Evolutionary conservation across 345 rosid species (phyloP), one percentile per base, ranked within the genome.

Genomic region (Cardamine resedifolia): DNA sequence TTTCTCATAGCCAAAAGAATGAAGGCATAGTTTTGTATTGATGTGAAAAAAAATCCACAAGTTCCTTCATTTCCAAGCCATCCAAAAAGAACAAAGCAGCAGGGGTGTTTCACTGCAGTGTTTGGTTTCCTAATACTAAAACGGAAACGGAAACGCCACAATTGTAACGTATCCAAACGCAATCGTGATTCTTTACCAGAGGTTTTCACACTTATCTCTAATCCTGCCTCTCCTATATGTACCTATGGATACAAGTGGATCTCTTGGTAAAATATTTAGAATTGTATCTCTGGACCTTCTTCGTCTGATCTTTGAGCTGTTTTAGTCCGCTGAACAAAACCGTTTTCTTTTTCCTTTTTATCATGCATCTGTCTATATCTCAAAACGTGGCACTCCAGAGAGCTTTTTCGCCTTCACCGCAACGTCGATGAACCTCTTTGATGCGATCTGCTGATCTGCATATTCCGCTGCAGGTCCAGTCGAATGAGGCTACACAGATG

Each of bases 391-490:
- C 92, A 73, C 87, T 83, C 97, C 97, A 94, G 63, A 94, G 78
- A 51, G 86, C 92, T 24, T 85, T 94, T 74, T 88, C 95, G 23
- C 98, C 92, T 81, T 94, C 98, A 47, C 98, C 92, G 1, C 98
- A 94, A 9, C 95, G 88, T 59, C 87, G 72, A 74, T 91, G 98
- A 75, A 94, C 97, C 81, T 94, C 97, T 81, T 79, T 94, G 16
- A 94, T 89, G 77, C 95, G 82, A 59, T 94, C 96, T 0, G 82
- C 92, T 14, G 98, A 91, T 68, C 86, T 85, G 80, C 98, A 94
- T 44, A 94, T 94, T 36, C 98, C 98, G 9, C 98, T 94, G 86
- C 98, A 94, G 73, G 48, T 94, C 98, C 98, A 94, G 68, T 94
- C 98, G 0, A 89, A 94, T 19, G 98, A 94, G 64, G 98, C 98